These are phyloP conservation scores for Tetracladium maxilliforme DNA, from an alignment of 2,329 filamentous ascomycete genomes.

Conservation along the genomic window DNA sequence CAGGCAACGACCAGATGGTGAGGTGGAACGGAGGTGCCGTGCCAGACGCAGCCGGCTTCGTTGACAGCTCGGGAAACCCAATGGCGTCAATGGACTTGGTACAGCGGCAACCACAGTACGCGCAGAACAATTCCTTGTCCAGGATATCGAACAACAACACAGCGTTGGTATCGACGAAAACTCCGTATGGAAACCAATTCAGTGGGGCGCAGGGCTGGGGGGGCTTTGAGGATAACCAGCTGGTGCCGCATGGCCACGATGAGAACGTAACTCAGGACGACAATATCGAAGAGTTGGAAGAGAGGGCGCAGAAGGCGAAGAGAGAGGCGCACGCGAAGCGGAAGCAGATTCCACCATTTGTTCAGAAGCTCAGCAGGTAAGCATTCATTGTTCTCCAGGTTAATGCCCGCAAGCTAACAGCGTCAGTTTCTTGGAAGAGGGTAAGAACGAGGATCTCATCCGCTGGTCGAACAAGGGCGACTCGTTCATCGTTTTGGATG, in stretches of 20 bases:
- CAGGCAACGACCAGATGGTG: conserved; percentile 34
- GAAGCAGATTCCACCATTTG: conserved; percentile 94
- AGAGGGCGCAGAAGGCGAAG: conserved; percentile 68
- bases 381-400: conserved; percentile 11
- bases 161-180: conserved; percentile 10
- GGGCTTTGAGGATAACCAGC: conserved; percentile 17
- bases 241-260: conserved; percentile 13
- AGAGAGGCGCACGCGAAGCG: conserved; percentile 77
- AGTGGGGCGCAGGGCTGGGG: conserved; percentile 21
- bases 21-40: conserved; percentile 29
- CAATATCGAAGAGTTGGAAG: conserved; percentile 65
- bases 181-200: conserved; percentile 9
- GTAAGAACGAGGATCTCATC: conserved; percentile 87
- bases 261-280: conserved; percentile 41
- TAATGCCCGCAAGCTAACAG: conserved; percentile 8
- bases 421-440: conserved; percentile 80
- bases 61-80: conserved; percentile 16
- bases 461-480: conserved; percentile 94
- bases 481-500: conserved; percentile 91
- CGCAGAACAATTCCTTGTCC: conserved; percentile 15
- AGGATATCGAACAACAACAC: conserved; percentile 12
- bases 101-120: conserved; percentile 11
- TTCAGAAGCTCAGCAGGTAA: conserved; percentile 95
- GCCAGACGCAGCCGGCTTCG: conserved; percentile 16
- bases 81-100: conserved; percentile 7